Evolutionary conservation across 768 basidiomycete genomes (phyloP).

Genomic region (Hypsizygus marmoreus): DNA sequence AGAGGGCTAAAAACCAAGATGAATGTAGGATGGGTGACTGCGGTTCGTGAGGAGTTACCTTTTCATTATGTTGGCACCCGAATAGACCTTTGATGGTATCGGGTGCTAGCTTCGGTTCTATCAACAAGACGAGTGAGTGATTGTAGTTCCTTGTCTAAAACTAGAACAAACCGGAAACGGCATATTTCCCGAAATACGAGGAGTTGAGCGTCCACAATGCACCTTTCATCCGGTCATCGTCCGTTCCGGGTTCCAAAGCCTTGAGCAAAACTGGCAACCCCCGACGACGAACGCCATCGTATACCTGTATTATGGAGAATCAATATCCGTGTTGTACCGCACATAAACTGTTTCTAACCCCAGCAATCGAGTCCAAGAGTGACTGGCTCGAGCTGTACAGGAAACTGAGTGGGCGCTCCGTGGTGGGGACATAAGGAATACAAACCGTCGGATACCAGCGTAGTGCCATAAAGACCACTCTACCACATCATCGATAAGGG

Average conservation of each 20-base stretch:
- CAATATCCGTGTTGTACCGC: too few species aligned
- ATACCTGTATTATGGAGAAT: too few species aligned
- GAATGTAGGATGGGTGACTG: not conserved
- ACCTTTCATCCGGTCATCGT: slow-evolving; percentile 93
- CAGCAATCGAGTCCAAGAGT: slow-evolving; percentile 51
- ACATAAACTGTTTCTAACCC: slow-evolving; percentile 33
- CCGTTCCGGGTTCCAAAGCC: slow-evolving; percentile 65
- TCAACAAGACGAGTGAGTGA: slow-evolving; percentile 12
- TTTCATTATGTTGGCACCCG: slow-evolving; percentile 81
- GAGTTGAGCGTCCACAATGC: slow-evolving; percentile 78
- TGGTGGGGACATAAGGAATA: not conserved
- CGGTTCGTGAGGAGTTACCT: slow-evolving; percentile 42
- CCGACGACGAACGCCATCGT: slow-evolving; percentile 70
- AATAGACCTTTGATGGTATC: slow-evolving; percentile 65
- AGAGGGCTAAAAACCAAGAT: slow-evolving; percentile 51
- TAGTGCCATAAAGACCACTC: slow-evolving; percentile 83
- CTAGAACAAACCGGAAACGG: slow-evolving; percentile 40
- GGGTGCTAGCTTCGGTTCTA: slow-evolving; percentile 66
- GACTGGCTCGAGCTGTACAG: slow-evolving; percentile 51
- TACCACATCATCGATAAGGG: slow-evolving; percentile 67
- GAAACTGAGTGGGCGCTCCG: too few species aligned
- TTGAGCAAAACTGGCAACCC: slow-evolving; percentile 59
- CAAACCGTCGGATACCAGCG: slow-evolving; percentile 53
- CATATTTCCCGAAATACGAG: slow-evolving; percentile 62
- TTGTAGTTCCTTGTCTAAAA: not conserved